Conservation (phyloP, 1,284 basidiomycete species). For the Sanghuangporus baumii region DNA sequence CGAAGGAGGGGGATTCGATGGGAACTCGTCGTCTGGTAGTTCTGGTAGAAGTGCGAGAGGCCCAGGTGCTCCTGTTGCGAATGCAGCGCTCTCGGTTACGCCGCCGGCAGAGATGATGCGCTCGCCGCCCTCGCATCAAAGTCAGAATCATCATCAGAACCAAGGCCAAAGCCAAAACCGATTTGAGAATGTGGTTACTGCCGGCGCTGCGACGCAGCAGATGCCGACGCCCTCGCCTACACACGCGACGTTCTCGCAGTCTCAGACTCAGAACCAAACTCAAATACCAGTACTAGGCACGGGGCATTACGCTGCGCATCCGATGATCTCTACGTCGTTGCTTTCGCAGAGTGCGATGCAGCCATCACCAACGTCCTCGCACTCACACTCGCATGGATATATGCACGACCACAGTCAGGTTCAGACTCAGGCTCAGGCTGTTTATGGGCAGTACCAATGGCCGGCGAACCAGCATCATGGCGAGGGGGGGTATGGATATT, state of each 20-base stretch:
- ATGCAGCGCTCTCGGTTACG: constrained; percentile 15
- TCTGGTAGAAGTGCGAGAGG: background rate
- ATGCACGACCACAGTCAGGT: background rate
- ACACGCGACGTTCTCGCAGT: background rate
- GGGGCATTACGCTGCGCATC: background rate
- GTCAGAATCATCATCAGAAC: background rate
- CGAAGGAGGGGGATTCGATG: background rate
- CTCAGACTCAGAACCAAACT: background rate
- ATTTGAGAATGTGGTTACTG: too few species aligned
- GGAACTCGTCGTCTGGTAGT: background rate
- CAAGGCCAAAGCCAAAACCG: background rate
- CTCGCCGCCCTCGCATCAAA: background rate
- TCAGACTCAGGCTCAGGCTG: background rate
- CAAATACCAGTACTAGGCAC: background rate
- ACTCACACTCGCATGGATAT: background rate
- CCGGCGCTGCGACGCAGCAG: background rate
- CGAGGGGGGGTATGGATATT: background rate
- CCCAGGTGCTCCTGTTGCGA: constrained; percentile 3
- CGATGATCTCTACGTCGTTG: background rate
- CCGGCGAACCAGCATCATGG: background rate
- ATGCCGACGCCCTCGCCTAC: background rate
- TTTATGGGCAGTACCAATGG: background rate
- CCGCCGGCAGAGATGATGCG: background rate
- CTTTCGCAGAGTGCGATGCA: background rate
- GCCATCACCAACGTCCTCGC: background rate